Evolutionary conservation across 179 eudicot genomes (phyloP), one percentile per base, ranked within the genome.

Genomic region (Amaranthus tricolor): DNA sequence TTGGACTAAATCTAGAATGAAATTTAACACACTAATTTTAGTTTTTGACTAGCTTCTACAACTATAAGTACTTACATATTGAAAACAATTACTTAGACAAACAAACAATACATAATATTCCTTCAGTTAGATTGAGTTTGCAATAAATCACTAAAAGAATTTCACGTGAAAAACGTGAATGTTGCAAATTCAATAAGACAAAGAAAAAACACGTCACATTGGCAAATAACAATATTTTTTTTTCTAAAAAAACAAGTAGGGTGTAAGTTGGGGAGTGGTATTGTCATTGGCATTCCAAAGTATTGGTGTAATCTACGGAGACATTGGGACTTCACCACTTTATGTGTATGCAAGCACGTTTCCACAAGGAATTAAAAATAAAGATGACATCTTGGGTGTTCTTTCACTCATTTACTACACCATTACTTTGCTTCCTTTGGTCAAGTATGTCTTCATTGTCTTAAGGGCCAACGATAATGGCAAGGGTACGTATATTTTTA

Each of bases 401-500:
- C 84, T 90, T 20, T 92, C 97, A 0, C 73, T 92, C 48, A 88
- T 92, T 1, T 82, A 85, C 54, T 92, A 92, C 80, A 92, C 97
- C 0, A n/a, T 90, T 71, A 90, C 97, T 5, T 50, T 92, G 64
- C 78, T 92, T 3, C 94, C 97, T 16, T 78, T 92, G 31, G 44
- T 89, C 82, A 92, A 92, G 59, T 92, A 90, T 52, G 97, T 89
- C 76, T 85, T 86, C 84, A 86, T 92, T 69, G 96, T 92, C 75
- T 49, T 92, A 3, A 72, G 76, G 1, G 96, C 97, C 0, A 92
- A 87, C 12, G 97, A 92, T 71, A 84, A 92, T 55, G 97, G 97
- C n/a, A 87, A 89, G 13, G 97, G 97, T 92, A 80, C 48, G 75
- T 52, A 0, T 11, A 3, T 9, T 24, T 9, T n/a, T n/a, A n/a